These are phyloP conservation scores for Candida stauntonica DNA, from an alignment of 805 yeast genomes.

Conservation along the genomic window DNA sequence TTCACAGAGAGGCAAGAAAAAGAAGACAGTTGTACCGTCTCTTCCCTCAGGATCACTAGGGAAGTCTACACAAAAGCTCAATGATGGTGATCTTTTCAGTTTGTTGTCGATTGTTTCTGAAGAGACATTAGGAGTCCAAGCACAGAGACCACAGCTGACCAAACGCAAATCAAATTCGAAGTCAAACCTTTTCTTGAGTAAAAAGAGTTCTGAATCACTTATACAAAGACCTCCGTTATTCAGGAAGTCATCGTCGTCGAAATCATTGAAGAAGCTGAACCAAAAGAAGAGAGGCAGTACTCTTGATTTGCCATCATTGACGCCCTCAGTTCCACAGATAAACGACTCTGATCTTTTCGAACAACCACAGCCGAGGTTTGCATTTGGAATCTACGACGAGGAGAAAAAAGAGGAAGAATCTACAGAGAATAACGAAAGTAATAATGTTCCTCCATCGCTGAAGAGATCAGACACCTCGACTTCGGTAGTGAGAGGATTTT, in stretches of 20 bases:
- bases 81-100: slow-evolving; percentile 26
- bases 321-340: slow-evolving; percentile 9
- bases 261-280: slow-evolving; percentile 22
- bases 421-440: neutral
- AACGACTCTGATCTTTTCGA: slow-evolving; percentile 26
- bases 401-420: neutral
- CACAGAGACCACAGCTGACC: slow-evolving; percentile 19
- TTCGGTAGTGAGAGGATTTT: slow-evolving; percentile 28
- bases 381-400: slow-evolving; percentile 24
- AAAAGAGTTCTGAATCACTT: slow-evolving; percentile 16
- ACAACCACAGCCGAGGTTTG: slow-evolving; percentile 29
- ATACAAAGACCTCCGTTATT: slow-evolving; percentile 18
- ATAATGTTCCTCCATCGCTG: slow-evolving; percentile 10
- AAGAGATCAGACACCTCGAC: slow-evolving; percentile 26
- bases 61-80: slow-evolving; percentile 20
- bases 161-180: slow-evolving; percentile 19
- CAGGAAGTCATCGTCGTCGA: slow-evolving; percentile 26
- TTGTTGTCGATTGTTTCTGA: slow-evolving; percentile 26
- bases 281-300: slow-evolving; percentile 15
- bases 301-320: slow-evolving; percentile 14
- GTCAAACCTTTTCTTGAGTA: slow-evolving; percentile 16
- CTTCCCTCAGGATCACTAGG: slow-evolving; percentile 8
- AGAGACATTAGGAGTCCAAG: slow-evolving; percentile 15
- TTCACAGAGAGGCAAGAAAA: neutral
- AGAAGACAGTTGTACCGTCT: neutral